These are phyloP conservation scores for Phallus indusiatus DNA, from an alignment of 768 basidiomycete species.

Conservation along the genomic window DNA sequence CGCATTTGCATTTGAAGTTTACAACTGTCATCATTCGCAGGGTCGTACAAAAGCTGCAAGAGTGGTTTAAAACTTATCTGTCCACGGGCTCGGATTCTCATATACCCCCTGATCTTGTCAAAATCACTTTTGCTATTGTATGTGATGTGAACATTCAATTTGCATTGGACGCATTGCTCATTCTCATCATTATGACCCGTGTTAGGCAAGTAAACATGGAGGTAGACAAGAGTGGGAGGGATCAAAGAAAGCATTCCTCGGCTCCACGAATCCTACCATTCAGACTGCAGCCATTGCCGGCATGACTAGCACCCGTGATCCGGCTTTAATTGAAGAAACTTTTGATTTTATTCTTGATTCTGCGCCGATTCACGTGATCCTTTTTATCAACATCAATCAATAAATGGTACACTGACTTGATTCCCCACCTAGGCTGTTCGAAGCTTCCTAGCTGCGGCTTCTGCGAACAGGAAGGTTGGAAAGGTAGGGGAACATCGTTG, in stretches of 20 bases:
- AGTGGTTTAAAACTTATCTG: conserved; percentile 62
- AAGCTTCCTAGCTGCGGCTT: conserved; percentile 54
- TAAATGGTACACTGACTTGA: conserved; percentile 37
- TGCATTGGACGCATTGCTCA: not conserved
- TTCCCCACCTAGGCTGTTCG: conserved; percentile 55
- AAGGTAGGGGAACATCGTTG: conserved; percentile 16
- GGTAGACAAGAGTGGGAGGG: conserved; percentile 69
- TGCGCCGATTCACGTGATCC: conserved; percentile 48
- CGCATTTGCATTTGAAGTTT: no score
- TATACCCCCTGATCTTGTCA: conserved; percentile 74
- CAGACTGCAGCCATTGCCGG: conserved; percentile 68
- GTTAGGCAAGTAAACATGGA: conserved; percentile 68
- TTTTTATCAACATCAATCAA: conserved; percentile 62
- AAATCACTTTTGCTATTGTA: conserved; percentile 44
- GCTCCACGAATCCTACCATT: conserved; percentile 64
- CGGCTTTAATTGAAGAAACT: conserved; percentile 48
- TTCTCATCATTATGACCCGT: not conserved
- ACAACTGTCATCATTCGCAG: conserved; percentile 29
- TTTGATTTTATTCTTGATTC: conserved; percentile 50
- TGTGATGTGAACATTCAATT: no score
- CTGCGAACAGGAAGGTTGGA: conserved; percentile 45
- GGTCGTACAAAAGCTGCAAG: conserved; percentile 61
- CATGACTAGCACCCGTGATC: conserved; percentile 51
- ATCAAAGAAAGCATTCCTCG: conserved; percentile 55
- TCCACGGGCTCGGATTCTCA: conserved; percentile 63